phyloP scores from a whole-genome alignment of 164 flowering plant genomes.

The Aristolochia contorta region DNA sequence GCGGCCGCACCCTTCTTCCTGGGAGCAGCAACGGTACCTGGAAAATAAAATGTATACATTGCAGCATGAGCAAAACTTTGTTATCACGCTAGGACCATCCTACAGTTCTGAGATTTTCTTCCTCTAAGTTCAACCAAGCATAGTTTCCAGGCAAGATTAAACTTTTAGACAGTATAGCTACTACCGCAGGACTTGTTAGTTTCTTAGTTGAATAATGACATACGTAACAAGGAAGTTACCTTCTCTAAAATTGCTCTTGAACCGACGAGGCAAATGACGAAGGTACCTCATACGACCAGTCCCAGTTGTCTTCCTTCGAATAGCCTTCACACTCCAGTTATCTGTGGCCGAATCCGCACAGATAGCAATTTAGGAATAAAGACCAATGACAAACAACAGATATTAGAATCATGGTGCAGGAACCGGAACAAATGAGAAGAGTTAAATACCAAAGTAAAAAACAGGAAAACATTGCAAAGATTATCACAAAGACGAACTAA shows the following conservation, averaged over 20 bases:
- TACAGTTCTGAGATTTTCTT: background rate
- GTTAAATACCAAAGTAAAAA: background rate
- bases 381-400: no score
- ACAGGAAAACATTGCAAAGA: background rate
- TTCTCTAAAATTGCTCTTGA: conserved; percentile 32
- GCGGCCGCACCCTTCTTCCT: no score
- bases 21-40: no score
- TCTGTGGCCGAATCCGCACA: conserved; percentile 5
- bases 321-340: conserved; percentile 31
- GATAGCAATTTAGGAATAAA: background rate
- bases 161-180: background rate
- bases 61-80: background rate
- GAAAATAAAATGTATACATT: background rate
- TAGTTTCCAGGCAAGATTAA: background rate
- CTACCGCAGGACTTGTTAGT: background rate
- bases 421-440: background rate
- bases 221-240: conserved; percentile 6
- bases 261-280: conserved; percentile 23
- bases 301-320: conserved; percentile 30
- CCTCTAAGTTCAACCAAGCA: background rate
- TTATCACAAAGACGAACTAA: no score
- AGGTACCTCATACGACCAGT: conserved; percentile 30
- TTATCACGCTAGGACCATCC: background rate
- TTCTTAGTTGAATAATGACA: background rate
- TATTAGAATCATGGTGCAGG: no score